Base-by-base conservation (phyloP, 2,329 filamentous ascomycete species). In the Cytospora schulzeri region DNA sequence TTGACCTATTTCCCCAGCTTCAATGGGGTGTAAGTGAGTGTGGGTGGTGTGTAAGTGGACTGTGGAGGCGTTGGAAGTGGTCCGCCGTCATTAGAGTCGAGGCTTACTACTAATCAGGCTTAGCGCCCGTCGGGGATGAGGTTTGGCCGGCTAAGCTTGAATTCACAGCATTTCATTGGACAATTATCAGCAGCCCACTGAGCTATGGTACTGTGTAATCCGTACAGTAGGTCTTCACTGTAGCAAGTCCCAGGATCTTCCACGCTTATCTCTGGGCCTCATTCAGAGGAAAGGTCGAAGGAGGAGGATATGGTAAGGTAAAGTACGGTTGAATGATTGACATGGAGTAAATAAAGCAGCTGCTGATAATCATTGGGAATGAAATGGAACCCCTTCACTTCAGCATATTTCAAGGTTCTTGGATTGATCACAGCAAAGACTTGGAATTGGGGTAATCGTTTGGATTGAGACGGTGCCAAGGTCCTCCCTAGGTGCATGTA, bases 1-100 rank as follows among this genome's bases (percentile, higher is more conserved):
- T 69, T 67, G 65, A 70, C 72, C 71, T 71, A 71, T 69, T 72
- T 72, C 70, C 70, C 71, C 68, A 61, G 69, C 68, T 69, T 70
- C 71, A 74, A 73, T 73, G 71, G 73, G n/a, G 70, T 48, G 22
- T 48, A 68, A 66, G 66, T 66, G 68, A 63, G 68, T n/a, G 22
- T 12, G 38, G 28, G 38, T 59, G 29, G 41, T 57, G 38, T 56
- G 53, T 31, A 57, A 58, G 63, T 41, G 33, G 31, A 59, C 38
- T 31, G 58, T 41, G 48, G 55, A 48, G 53, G 57, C 15, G 58
- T 58, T 54, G 33, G 17, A 48, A 50, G 38, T 41, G 57, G 54
- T 62, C 12, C 41, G 58, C 48, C 62, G 65, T 67, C 65, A 67
- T 64, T 59, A 50, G 59, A 38, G 33, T 22, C n/a, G n/a, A 48